Percentiles rank a stretch among this genome's conserved stretches.
Evolutionary conservation across 2,329 filamentous ascomycete species (phyloP).

Genomic region (Botrytis pseudocinerea): DNA sequence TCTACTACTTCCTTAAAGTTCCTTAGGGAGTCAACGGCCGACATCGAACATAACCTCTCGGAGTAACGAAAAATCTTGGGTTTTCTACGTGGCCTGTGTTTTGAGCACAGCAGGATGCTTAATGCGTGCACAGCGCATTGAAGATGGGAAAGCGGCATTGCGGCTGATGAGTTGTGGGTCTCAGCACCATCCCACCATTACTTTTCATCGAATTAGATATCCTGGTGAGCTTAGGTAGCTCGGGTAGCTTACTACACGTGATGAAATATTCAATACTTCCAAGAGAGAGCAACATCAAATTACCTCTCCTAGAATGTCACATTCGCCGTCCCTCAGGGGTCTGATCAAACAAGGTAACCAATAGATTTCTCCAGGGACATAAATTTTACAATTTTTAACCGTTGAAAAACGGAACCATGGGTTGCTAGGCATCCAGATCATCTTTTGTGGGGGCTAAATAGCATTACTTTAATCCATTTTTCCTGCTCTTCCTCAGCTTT

Average conservation of each 20-base stretch:
- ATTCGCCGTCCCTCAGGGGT: background rate
- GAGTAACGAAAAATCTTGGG: background rate
- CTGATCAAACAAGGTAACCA: background rate
- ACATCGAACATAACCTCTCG: background rate
- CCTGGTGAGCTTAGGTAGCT: background rate
- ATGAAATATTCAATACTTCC: background rate
- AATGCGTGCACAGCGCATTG: background rate
- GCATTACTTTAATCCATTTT: background rate
- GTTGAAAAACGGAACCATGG: background rate
- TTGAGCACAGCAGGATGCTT: slow-evolving; percentile 3
- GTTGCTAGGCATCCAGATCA: slow-evolving; percentile 14
- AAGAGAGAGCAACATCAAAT: background rate
- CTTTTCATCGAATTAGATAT: background rate
- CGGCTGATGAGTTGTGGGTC: slow-evolving; percentile 7
- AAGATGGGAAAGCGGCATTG: background rate
- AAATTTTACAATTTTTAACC: background rate
- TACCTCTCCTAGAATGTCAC: background rate
- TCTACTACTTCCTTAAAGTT: background rate
- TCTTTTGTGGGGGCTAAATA: background rate
- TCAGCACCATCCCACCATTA: slow-evolving; percentile 3
- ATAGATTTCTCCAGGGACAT: background rate
- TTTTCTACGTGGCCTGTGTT: background rate
- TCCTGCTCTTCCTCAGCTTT: background rate
- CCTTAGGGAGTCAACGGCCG: no score
- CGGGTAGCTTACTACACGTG: background rate